These are phyloP conservation scores for Chalciporus pseudorubinellus DNA, from an alignment of 768 basidiomycete species.

Conservation along the genomic window DNA sequence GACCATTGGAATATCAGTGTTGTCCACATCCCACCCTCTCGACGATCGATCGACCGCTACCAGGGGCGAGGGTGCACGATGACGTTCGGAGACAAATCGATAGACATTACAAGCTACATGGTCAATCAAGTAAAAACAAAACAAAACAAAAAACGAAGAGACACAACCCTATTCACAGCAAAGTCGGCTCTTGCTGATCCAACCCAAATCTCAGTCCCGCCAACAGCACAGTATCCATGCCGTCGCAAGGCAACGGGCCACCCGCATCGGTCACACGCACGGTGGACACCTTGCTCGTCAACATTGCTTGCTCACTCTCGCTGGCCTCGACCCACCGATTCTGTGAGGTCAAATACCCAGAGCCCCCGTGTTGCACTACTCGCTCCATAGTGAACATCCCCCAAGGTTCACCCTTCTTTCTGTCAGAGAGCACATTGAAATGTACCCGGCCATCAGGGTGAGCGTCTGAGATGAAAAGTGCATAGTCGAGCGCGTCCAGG, in stretches of 20 bases:
- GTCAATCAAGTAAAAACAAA: background rate
- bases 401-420: conserved; percentile 61
- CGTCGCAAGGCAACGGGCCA: conserved; percentile 30
- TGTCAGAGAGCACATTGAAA: conserved; percentile 64
- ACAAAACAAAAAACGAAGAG: background rate
- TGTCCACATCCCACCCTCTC: too few species aligned
- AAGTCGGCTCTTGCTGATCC: conserved; percentile 57
- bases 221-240: conserved; percentile 55
- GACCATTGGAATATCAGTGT: too few species aligned
- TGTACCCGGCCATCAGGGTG: conserved; percentile 64
- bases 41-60: too few species aligned
- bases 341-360: conserved; percentile 38
- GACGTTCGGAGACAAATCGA: conserved; percentile 16
- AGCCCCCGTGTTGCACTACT: conserved; percentile 37
- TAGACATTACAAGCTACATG: background rate
- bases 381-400: conserved; percentile 67
- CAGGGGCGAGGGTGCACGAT: too few species aligned
- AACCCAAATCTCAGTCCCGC: conserved; percentile 65
- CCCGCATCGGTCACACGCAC: conserved; percentile 26
- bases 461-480: conserved; percentile 69
- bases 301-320: conserved; percentile 33
- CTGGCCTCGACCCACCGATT: conserved; percentile 44
- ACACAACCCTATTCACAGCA: conserved; percentile 27
- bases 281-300: conserved; percentile 54
- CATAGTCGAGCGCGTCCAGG: conserved; percentile 68